phyloP scores from a whole-genome alignment of 257 asterid genomes.

The Solanum chiquidenum region DNA sequence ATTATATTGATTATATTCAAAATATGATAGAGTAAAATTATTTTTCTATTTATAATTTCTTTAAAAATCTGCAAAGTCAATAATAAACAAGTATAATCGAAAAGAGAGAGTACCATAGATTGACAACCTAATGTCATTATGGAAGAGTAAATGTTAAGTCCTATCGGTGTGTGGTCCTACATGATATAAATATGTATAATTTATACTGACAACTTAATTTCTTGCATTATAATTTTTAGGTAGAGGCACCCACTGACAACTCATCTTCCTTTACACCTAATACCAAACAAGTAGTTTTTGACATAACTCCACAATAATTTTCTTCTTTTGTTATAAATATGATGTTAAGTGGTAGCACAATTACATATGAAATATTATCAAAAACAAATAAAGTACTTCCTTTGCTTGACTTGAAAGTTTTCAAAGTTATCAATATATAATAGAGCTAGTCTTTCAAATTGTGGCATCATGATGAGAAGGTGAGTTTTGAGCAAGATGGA shows the following conservation, averaged over 20 bases:
- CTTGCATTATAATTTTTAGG: neutral
- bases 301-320: neutral
- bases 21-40: neutral
- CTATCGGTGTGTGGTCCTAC: neutral
- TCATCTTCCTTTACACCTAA: constrained; percentile 9
- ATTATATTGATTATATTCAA: no score
- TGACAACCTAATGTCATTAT: neutral
- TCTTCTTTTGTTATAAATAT: constrained; percentile 27
- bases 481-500: constrained; percentile 86
- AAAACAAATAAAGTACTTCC: neutral
- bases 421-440: neutral
- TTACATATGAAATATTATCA: neutral
- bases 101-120: neutral
- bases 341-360: neutral
- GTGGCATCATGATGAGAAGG: constrained; percentile 15
- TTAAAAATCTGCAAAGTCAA: neutral
- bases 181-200: neutral
- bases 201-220: neutral
- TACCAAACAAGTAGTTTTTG: neutral
- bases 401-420: neutral
- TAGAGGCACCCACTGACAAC: constrained; percentile 1
- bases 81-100: no score
- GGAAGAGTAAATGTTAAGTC: neutral
- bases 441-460: neutral
- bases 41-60: no score